Evolutionary conservation across 306 rosid genomes (phyloP).

Genomic region (Casuarina equisetifolia): DNA sequence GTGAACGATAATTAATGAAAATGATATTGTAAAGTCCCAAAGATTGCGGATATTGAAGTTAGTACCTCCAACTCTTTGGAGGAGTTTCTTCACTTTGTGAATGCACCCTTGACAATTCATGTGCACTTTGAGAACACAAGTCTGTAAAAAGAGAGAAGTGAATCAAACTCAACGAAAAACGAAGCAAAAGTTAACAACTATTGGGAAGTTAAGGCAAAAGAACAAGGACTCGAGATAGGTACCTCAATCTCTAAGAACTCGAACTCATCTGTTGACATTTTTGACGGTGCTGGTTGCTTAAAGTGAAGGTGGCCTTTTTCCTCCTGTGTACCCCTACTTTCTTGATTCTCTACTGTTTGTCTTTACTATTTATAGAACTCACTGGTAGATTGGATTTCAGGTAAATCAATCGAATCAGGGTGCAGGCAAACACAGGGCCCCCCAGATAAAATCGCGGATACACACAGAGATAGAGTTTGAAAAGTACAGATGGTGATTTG

Average conservation of each 20-base stretch:
- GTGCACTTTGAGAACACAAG: constrained; percentile 50
- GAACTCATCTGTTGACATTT: constrained; percentile 36
- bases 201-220: background rate
- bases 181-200: background rate
- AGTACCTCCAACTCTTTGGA: constrained; percentile 52
- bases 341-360: background rate
- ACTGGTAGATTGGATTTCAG: background rate
- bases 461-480: background rate
- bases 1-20: background rate
- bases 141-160: constrained; percentile 27
- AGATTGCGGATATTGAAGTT: background rate
- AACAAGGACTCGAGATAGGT: background rate
- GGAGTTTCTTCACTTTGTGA: constrained; percentile 43
- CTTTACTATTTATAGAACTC: background rate
- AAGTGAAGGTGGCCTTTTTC: constrained; percentile 5
- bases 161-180: background rate
- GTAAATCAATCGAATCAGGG: background rate
- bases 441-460: background rate
- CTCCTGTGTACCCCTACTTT: background rate
- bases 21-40: background rate
- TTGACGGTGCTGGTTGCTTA: constrained; percentile 3
- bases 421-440: too few species aligned
- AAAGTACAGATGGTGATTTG: constrained; percentile 27
- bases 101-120: constrained; percentile 61
- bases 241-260: constrained; percentile 45